A percentile compares a stretch with the other conserved stretches of the same genome.
Evolutionary conservation across 192 early-diverging fungal species (phyloP).

Genomic region (Phycomyces blakesleeanus): DNA sequence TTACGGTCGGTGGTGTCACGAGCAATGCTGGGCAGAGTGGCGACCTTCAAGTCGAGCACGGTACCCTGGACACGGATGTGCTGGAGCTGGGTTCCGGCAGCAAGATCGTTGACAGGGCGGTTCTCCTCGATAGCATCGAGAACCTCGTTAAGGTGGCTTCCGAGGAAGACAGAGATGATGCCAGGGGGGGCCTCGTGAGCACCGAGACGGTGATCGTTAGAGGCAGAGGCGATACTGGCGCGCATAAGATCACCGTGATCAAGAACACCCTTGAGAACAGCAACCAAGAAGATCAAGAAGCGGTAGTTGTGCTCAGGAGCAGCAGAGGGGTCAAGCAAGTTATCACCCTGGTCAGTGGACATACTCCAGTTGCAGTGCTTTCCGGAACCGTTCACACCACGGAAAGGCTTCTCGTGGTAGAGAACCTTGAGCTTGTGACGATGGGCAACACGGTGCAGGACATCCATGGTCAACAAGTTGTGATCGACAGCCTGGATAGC

Average conservation of each 20-base stretch:
- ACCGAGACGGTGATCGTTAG: conserved; percentile 98
- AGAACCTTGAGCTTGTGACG: conserved; percentile 93
- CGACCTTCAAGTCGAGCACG: conserved; percentile 93
- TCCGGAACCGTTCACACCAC: conserved; percentile 96
- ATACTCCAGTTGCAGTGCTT: conserved; percentile 99
- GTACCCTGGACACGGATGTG: conserved; percentile 93
- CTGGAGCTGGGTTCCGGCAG: conserved; percentile 75
- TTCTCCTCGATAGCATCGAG: conserved; percentile 88
- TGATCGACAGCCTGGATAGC: conserved; percentile 94
- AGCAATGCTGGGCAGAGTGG: conserved; percentile 82
- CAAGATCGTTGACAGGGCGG: conserved; percentile 80
- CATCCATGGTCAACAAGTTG: conserved; percentile 98
- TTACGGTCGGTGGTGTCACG: conserved; percentile 99
- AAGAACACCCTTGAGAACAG: conserved; percentile 85
- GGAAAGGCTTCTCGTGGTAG: conserved; percentile 99
- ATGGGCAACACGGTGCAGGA: conserved; percentile 95
- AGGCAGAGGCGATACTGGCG: conserved; percentile 86
- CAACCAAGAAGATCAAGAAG: conserved; percentile 92
- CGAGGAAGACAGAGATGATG: conserved; percentile 97
- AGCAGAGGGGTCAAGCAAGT: conserved; percentile 92
- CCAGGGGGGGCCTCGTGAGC: conserved; percentile 97
- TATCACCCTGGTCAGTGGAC: conserved; percentile 90
- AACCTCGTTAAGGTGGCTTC: conserved; percentile 94
- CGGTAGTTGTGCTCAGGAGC: conserved; percentile 97
- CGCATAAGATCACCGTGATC: conserved; percentile 89